Base-by-base conservation (phyloP, 768 basidiomycete genomes). In the Hebeloma cylindrosporum region DNA sequence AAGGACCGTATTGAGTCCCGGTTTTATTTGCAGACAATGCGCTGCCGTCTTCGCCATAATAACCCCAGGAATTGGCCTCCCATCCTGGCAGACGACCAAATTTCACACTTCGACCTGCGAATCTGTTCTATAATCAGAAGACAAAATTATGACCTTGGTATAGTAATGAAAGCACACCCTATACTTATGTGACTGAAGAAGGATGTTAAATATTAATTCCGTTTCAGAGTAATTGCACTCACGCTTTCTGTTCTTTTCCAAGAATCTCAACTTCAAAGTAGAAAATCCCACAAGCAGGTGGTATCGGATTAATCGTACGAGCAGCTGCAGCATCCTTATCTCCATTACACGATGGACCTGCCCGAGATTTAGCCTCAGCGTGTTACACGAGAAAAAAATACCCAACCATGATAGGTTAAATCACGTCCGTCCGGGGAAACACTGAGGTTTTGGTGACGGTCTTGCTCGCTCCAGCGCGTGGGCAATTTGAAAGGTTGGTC, bases 241-340 rank as follows among this genome's bases (percentile, higher is more conserved):
- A 85, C 92, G 89, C 92, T 63, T 86, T 88, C 31, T 78, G 72
- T 8, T 88, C 86, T 58, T 88, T 88, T 60, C 86, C 82, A 5
- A 86, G 61, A 34, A 98, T 80, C 56, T 88, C 81, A 4, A 93
- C 82, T 69, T 99, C 95, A 60, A 85, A 99, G 64, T 98, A 99
- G 60, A 91, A 95, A 43, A 98, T 82, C 17, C 94, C 96, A 55
- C 88, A 88, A 8, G 85, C 83, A 0, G 84, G 73, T 2, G 94
- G 94, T 36, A 95, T 85, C 1, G 85, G 79, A 52, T 80, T 69
- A 32, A 78, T 78, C 0, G 94, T 83, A 39, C 92, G 79, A 3
- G 88, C 87, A 30, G 93, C 76, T 8, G 90, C 89, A 0, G 92
- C 91, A 43, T 95, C 93, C 47, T 81, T 81, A 44, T 93, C 90